A percentile compares a stretch with the other conserved stretches of the same genome.
These are phyloP conservation scores for Suillus lakei DNA, from an alignment of 768 basidiomycete genomes.

Conservation along the genomic window DNA sequence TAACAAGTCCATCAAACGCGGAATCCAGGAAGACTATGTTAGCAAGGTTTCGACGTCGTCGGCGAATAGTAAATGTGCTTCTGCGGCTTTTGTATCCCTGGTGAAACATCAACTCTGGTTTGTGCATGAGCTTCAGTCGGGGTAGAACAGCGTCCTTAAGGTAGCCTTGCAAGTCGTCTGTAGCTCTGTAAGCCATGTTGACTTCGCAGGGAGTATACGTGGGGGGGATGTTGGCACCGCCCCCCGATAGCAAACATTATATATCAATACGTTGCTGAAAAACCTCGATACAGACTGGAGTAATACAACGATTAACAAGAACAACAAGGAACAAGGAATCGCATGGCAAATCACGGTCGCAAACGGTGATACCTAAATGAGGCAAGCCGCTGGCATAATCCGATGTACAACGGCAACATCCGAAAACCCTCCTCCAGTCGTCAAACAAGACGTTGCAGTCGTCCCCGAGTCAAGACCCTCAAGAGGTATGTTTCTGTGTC, in stretches of 20 bases:
- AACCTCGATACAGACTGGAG: neutral
- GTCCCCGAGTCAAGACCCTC: constrained; percentile 24
- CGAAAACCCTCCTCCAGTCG: constrained; percentile 14
- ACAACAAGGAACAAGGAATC: constrained; percentile 3
- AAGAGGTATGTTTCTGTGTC: constrained; percentile 33
- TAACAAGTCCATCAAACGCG: constrained; percentile 33
- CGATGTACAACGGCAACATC: constrained; percentile 27
- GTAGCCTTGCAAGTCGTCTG: constrained; percentile 39
- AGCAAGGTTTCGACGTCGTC: constrained; percentile 35
- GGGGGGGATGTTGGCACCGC: neutral
- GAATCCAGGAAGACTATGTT: constrained; percentile 31
- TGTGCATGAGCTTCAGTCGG: constrained; percentile 32
- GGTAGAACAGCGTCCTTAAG: constrained; percentile 40
- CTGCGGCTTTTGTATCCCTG: constrained; percentile 40
- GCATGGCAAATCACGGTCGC: neutral
- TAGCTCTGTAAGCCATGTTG: constrained; percentile 32
- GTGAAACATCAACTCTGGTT: constrained; percentile 24
- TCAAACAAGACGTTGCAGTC: constrained; percentile 8
- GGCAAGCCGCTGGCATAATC: constrained; percentile 15
- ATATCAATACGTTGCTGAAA: neutral
- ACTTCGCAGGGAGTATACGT: neutral
- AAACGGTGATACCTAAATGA: neutral
- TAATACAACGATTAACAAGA: constrained; percentile 3
- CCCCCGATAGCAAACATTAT: neutral
- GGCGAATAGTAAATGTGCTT: constrained; percentile 39